Evolutionary conservation across 805 yeast genomes (phyloP).

Genomic region (Wickerhamiella dianesei): DNA sequence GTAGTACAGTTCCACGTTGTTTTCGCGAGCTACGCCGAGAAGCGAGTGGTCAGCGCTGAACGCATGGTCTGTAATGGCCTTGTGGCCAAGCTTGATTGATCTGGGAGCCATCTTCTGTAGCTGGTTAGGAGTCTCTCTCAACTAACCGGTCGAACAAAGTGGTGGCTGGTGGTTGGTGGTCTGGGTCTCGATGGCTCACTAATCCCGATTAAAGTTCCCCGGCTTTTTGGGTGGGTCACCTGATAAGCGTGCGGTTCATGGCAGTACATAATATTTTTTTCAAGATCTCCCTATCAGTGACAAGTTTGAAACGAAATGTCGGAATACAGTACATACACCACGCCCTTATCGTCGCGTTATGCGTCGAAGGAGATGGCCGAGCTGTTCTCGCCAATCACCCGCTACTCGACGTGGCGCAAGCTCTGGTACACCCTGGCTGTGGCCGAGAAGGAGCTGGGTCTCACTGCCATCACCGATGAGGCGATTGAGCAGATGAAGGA

Average conservation of each 20-base stretch:
- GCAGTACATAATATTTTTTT: too few relatives aligned
- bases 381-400: constrained; percentile 80
- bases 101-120: constrained; percentile 9
- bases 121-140: constrained; percentile 16
- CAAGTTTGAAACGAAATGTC: neutral
- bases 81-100: constrained; percentile 54
- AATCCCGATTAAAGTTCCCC: neutral
- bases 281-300: too few relatives aligned
- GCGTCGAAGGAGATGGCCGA: constrained; percentile 96
- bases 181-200: neutral
- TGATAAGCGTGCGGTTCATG: too few relatives aligned
- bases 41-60: constrained; percentile 53
- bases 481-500: constrained; percentile 76
- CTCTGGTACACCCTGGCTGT: constrained; percentile 90
- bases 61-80: constrained; percentile 83
- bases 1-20: constrained; percentile 61
- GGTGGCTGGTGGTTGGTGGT: neutral
- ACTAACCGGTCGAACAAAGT: constrained; percentile 12
- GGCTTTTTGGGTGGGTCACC: too few relatives aligned
- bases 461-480: constrained; percentile 71
- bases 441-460: constrained; percentile 88
- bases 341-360: constrained; percentile 92
- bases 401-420: constrained; percentile 97
- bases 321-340: constrained; percentile 58
- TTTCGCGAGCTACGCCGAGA: constrained; percentile 74